These are phyloP conservation scores for Salix viminalis DNA, from an alignment of 345 rosid genomes.

Conservation along the genomic window DNA sequence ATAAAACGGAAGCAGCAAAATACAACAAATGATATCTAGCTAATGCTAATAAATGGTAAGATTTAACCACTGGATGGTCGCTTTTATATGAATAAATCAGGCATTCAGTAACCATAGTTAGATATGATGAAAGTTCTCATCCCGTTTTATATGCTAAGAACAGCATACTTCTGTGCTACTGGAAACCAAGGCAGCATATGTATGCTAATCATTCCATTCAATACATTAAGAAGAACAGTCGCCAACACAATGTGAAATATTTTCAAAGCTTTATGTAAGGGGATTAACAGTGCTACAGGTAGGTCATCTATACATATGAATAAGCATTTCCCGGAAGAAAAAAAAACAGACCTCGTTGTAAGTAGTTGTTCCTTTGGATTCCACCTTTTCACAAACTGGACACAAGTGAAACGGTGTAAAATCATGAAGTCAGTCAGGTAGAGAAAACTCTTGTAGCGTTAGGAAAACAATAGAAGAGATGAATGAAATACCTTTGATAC, in stretches of 20 bases:
- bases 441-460: background rate
- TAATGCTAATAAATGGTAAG: background rate
- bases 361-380: conserved; percentile 96
- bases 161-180: background rate
- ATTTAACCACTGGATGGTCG: background rate
- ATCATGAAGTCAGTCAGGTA: conserved; percentile 7
- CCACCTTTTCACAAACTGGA: conserved; percentile 95
- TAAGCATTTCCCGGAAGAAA: background rate
- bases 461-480: background rate
- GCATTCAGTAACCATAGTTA: background rate
- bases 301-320: background rate
- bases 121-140: background rate
- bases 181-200: background rate
- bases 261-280: background rate
- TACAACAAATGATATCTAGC: background rate
- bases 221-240: background rate
- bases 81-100: background rate
- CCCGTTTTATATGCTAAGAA: background rate
- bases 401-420: conserved; percentile 13
- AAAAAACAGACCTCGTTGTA: conserved; percentile 74
- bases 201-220: background rate
- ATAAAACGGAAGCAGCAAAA: background rate
- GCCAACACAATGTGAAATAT: background rate
- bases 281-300: background rate
- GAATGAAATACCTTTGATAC: conserved; percentile 82